Percentiles rank a stretch among this genome's conserved stretches.
phyloP scores from a whole-genome alignment of 768 basidiomycete species.

The Boletus rubescentipes region DNA sequence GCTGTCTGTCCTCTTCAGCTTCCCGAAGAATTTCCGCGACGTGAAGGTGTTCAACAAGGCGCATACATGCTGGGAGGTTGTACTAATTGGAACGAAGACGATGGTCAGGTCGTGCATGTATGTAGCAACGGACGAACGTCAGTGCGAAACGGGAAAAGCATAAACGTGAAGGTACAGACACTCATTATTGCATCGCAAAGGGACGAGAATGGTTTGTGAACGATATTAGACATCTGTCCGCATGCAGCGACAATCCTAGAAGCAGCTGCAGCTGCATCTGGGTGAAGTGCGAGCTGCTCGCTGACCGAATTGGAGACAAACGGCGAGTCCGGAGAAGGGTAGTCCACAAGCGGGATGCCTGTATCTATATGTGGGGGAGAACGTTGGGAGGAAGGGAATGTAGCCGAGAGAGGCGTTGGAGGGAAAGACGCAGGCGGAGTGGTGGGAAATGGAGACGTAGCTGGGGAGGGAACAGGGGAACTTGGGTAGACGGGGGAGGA shows the following conservation, averaged over 20 bases:
- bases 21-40: constrained; percentile 68
- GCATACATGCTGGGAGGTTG: constrained; percentile 72
- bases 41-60: constrained; percentile 71
- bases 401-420: constrained; percentile 31
- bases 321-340: constrained; percentile 55
- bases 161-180: constrained; percentile 39
- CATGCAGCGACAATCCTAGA: constrained; percentile 67
- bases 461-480: constrained; percentile 37
- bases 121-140: not conserved
- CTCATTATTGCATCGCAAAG: constrained; percentile 72
- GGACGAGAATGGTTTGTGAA: constrained; percentile 68
- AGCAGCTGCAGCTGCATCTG: constrained; percentile 57
- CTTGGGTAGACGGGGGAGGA: constrained; percentile 19
- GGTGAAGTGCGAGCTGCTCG: constrained; percentile 59
- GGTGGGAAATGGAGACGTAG: constrained; percentile 18
- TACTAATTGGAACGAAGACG: constrained; percentile 42
- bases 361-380: constrained; percentile 5
- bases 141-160: not conserved
- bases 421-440: constrained; percentile 29
- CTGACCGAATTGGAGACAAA: constrained; percentile 45
- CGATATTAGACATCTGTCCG: constrained; percentile 62
- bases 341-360: constrained; percentile 35
- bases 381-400: constrained; percentile 18
- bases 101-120: constrained; percentile 12
- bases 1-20: constrained; percentile 43